Conservation (phyloP, 768 basidiomycete genomes). For the Leccinum boreale region DNA sequence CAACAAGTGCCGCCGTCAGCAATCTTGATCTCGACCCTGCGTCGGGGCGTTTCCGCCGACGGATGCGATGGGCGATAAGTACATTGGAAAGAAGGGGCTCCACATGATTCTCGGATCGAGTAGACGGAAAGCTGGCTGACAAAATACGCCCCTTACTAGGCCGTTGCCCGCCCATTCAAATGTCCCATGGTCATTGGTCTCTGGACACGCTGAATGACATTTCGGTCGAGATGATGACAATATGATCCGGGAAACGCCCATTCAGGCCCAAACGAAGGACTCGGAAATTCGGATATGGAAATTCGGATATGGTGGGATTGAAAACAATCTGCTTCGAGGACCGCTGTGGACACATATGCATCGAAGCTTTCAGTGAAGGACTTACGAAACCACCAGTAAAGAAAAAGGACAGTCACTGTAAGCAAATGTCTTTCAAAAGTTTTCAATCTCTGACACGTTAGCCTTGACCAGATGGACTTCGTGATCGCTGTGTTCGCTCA, state of each 20-base stretch:
- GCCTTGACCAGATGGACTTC: too few species aligned
- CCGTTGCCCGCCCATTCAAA: slow-evolving; percentile 73
- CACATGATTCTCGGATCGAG: slow-evolving; percentile 60
- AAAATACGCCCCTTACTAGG: slow-evolving; percentile 54
- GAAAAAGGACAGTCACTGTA: too few species aligned
- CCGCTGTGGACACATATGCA: too few species aligned
- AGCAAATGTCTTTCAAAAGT: too few species aligned
- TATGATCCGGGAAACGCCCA: slow-evolving; percentile 33
- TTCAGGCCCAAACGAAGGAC: slow-evolving; percentile 58
- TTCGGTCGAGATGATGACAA: slow-evolving; percentile 55
- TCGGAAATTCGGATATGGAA: slow-evolving; percentile 55
- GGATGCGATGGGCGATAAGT: slow-evolving; percentile 53
- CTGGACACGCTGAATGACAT: slow-evolving; percentile 82
- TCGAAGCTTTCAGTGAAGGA: too few species aligned
- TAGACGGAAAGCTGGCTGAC: slow-evolving; percentile 53
- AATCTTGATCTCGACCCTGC: slow-evolving; percentile 44
- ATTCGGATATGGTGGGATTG: too few species aligned
- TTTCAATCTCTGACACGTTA: too few species aligned
- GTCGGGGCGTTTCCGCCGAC: slow-evolving; percentile 33
- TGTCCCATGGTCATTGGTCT: slow-evolving; percentile 32
- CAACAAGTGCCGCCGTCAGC: slow-evolving; percentile 38
- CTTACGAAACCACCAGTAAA: too few species aligned
- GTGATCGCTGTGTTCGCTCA: too few species aligned
- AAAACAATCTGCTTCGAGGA: too few species aligned
- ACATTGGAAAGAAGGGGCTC: slow-evolving; percentile 48